A percentile compares a stretch with the other conserved stretches of the same genome.
Conservation (phyloP, 2,329 filamentous ascomycete genomes). For the Sclerotiophoma versabilis region DNA sequence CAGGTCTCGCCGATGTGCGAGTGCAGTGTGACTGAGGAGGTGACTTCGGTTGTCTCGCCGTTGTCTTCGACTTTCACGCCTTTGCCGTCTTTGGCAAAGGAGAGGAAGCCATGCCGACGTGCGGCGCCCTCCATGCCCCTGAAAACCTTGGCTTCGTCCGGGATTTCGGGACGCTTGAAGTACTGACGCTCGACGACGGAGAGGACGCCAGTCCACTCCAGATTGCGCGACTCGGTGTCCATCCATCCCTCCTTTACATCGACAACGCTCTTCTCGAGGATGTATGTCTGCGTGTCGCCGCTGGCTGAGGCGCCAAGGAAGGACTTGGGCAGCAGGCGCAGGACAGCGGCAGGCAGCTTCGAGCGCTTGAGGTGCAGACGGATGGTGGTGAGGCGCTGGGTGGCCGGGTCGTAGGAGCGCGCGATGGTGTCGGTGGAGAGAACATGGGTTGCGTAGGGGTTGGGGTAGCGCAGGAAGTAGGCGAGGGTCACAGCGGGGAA, state of each 20-base stretch:
- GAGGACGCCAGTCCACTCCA: slow-evolving; percentile 82
- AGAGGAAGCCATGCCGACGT: slow-evolving; percentile 43
- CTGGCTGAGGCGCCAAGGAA: slow-evolving; percentile 66
- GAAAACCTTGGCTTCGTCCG: slow-evolving; percentile 36
- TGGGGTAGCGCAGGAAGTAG: slow-evolving; percentile 89
- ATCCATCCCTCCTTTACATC: slow-evolving; percentile 84
- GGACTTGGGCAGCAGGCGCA: slow-evolving; percentile 76
- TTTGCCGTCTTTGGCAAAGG: slow-evolving; percentile 27
- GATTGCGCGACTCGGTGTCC: slow-evolving; percentile 79
- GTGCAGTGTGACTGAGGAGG: slow-evolving; percentile 75
- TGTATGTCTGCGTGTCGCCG: slow-evolving; percentile 76
- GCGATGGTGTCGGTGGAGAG: slow-evolving; percentile 83
- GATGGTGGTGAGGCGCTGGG: slow-evolving; percentile 77
- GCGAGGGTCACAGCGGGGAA: slow-evolving; percentile 86
- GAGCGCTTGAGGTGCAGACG: slow-evolving; percentile 84
- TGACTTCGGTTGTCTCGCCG: slow-evolving; percentile 67
- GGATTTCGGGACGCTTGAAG: slow-evolving; percentile 61
- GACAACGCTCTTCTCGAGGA: slow-evolving; percentile 80
- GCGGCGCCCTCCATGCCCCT: slow-evolving; percentile 42
- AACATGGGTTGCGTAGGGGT: slow-evolving; percentile 83
- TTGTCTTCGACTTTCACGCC: slow-evolving; percentile 41
- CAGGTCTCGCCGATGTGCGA: slow-evolving; percentile 75
- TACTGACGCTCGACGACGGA: slow-evolving; percentile 79
- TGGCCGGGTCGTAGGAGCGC: slow-evolving; percentile 73
- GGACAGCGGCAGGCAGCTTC: slow-evolving; percentile 74